Evolutionary conservation across 1,139 yeast genomes (phyloP).

Genomic region (Candida pseudocylindracea): DNA sequence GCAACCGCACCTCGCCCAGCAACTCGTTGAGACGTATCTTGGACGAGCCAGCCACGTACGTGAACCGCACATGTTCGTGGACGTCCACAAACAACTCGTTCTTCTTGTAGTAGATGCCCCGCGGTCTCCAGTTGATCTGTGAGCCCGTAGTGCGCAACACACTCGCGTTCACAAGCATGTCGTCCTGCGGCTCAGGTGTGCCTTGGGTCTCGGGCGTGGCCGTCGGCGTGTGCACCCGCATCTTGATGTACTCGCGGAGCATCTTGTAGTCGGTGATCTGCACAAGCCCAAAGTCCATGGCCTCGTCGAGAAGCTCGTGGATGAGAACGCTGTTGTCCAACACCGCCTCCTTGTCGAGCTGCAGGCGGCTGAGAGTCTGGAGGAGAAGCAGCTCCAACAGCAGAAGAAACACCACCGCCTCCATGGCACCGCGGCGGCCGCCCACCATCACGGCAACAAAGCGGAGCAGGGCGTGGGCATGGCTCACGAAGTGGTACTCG

Average conservation of each 20-base stretch:
- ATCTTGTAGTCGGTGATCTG: slow-evolving; percentile 22
- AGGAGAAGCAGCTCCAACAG: too few relatives aligned
- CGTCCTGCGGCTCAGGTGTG: slow-evolving; percentile 1
- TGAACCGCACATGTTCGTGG: slow-evolving; percentile 17
- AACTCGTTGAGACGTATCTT: slow-evolving; percentile 11
- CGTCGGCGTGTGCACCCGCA: background rate
- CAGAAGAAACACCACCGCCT: too few relatives aligned
- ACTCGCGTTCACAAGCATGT: slow-evolving; percentile 29
- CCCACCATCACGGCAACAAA: too few relatives aligned
- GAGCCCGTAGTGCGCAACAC: slow-evolving; percentile 22
- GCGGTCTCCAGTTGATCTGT: slow-evolving; percentile 24
- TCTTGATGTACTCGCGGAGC: slow-evolving; percentile 19
- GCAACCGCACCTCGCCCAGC: slow-evolving; percentile 14
- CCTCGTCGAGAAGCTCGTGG: slow-evolving; percentile 20
- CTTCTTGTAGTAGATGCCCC: slow-evolving; percentile 22
- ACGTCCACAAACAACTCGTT: slow-evolving; percentile 23
- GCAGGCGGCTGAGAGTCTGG: too few relatives aligned
- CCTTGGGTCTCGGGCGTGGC: too few relatives aligned
- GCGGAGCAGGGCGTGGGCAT: too few relatives aligned
- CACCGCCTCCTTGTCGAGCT: slow-evolving; percentile 7
- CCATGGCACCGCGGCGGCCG: too few relatives aligned
- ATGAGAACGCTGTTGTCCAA: slow-evolving; percentile 18
- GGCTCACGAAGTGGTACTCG: too few relatives aligned
- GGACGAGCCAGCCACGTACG: slow-evolving; percentile 7
- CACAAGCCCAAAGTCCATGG: slow-evolving; percentile 20